Evolutionary conservation across 495 filamentous ascomycete genomes (phyloP), one percentile per base, ranked within the genome.

Genomic region (Penicillium subrubescens): DNA sequence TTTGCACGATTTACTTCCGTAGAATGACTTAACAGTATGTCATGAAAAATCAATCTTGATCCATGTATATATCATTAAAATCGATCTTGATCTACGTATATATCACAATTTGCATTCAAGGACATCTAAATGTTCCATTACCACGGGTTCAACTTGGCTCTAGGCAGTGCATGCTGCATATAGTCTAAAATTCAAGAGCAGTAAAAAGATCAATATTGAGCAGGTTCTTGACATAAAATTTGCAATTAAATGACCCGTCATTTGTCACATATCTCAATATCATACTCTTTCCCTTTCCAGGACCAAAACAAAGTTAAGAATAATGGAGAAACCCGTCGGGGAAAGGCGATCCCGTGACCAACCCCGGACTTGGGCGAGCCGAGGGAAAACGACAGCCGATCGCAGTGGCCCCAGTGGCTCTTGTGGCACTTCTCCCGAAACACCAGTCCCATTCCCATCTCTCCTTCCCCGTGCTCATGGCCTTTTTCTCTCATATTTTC

Each of bases 381-480:
- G 71, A 74, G 71, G 71, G 69, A 74, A 74, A 72, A 70, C 67
- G 70, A 70, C 62, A 70, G 69, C 71, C 69, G 69, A 65, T 68
- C 73, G 62, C 59, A 68, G 63, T 15, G 48, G 25, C 25, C 25
- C 25, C 25, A 27, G 25, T 27, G 25, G 25, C 25, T 65, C 68
- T 62, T 44, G 5, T n/a, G 48, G 2, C 34, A 19, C 19, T 19
- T 57, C 63, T 58, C 61, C 57, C 60, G 57, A 33, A 59, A n/a
- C 63, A 57, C 35, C 59, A 59, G 50, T 33, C 37, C 31, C 59
- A 59, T 54, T 33, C 37, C 31, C 31, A 56, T 21, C 53, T 56
- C 52, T 14, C 19, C 17, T 34, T 56, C 31, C 31, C 25, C 53
- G n/a, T 56, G 27, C 33, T 21, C 53, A 35, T 56, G 53, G 31